These are phyloP conservation scores for Aspergillus flavus DNA, from an alignment of 2,329 filamentous ascomycete genomes.

Conservation along the genomic window DNA sequence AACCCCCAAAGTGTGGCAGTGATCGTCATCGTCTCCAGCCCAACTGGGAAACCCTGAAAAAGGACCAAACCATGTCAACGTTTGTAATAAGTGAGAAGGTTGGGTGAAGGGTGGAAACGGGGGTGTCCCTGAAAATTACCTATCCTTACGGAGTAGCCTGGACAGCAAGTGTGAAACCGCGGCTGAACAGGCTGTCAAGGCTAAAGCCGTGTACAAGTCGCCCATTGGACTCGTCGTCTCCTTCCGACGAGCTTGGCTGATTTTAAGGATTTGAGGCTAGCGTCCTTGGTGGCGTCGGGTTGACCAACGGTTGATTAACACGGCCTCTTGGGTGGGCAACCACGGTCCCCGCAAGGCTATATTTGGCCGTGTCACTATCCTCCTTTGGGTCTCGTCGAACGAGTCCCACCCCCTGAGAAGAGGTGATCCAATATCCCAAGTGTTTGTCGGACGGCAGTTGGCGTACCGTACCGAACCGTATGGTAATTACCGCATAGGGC, in stretches of 20 bases:
- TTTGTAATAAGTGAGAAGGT: not conserved
- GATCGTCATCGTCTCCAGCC: not conserved
- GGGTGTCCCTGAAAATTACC: slow-evolving; percentile 5
- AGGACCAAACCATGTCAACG: not conserved
- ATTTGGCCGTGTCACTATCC: slow-evolving; percentile 20
- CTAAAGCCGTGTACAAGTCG: not conserved
- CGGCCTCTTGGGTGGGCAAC: slow-evolving; percentile 8
- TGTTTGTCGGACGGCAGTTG: not conserved
- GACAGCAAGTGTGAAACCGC: slow-evolving; percentile 16
- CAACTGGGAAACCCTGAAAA: not conserved
- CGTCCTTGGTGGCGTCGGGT: slow-evolving; percentile 13
- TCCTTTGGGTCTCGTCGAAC: slow-evolving; percentile 11
- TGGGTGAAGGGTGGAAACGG: not conserved
- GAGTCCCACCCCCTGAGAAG: slow-evolving; percentile 24
- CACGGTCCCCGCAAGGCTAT: slow-evolving; percentile 22
- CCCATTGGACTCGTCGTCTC: slow-evolving; percentile 5
- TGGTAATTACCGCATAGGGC: not conserved
- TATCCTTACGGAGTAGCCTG: not conserved
- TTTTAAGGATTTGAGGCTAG: slow-evolving; percentile 21
- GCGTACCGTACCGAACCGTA: not conserved
- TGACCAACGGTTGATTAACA: slow-evolving; percentile 24
- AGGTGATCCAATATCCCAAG: slow-evolving; percentile 4
- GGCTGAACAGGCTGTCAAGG: slow-evolving; percentile 6
- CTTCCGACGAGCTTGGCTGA: slow-evolving; percentile 17
- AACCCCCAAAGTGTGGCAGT: not conserved